Conservation (phyloP, 75 land plant genomes). For the Isoetes taiwanensis region DNA sequence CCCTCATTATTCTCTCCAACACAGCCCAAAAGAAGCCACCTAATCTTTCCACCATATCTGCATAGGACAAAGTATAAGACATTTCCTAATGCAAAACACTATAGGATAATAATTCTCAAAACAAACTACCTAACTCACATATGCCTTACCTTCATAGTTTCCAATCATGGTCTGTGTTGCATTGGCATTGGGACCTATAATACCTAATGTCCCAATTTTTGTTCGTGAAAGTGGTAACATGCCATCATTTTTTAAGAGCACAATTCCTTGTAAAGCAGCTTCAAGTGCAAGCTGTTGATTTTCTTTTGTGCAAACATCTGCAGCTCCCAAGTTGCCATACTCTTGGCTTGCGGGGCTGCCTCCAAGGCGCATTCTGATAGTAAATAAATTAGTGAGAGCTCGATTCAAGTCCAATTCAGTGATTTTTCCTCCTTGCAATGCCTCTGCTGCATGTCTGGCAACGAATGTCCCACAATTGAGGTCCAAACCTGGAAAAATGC, state of each 20-base stretch:
- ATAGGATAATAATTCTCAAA: too few relatives aligned
- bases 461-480: constrained; percentile 68
- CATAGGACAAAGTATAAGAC: too few relatives aligned
- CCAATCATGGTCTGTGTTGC: constrained; percentile 72
- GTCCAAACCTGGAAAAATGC: constrained; percentile 47
- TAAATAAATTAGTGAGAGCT: constrained; percentile 47
- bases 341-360: constrained; percentile 49
- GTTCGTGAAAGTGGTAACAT: constrained; percentile 38
- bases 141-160: constrained; percentile 78
- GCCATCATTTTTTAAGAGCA: constrained; percentile 43
- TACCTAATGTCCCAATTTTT: constrained; percentile 33
- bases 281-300: constrained; percentile 63
- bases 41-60: too few relatives aligned
- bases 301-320: constrained; percentile 56
- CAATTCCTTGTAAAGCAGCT: constrained; percentile 75
- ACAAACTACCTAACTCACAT: too few relatives aligned
- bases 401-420: constrained; percentile 35
- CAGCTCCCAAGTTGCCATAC: constrained; percentile 50
- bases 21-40: too few relatives aligned
- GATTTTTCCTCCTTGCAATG: constrained; percentile 42
- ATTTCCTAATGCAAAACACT: too few relatives aligned
- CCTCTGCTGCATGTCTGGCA: constrained; percentile 35
- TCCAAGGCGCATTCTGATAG: constrained; percentile 80
- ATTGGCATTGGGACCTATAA: constrained; percentile 88
- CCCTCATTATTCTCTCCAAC: too few relatives aligned